These are phyloP conservation scores for Lachnellula subtilissima DNA, from an alignment of 2,329 filamentous ascomycete species.

Conservation along the genomic window DNA sequence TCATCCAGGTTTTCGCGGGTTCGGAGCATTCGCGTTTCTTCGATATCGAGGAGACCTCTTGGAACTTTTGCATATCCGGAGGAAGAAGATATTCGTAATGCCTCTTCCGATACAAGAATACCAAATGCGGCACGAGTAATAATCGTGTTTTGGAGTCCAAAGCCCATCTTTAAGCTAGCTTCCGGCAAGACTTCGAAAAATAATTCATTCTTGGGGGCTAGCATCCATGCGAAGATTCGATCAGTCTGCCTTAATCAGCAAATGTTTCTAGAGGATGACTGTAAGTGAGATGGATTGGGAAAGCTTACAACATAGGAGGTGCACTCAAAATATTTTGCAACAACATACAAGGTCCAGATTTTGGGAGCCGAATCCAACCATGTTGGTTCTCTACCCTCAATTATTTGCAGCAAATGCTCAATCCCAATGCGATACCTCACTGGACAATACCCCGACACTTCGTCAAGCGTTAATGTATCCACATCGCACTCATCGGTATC, in stretches of 20 bases:
- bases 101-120: slow-evolving; percentile 59
- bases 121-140: slow-evolving; percentile 49
- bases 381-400: slow-evolving; percentile 49
- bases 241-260: slow-evolving; percentile 20
- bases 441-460: slow-evolving; percentile 55
- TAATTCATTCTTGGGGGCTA: slow-evolving; percentile 39
- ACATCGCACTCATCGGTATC: too few species aligned
- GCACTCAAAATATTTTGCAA: slow-evolving; percentile 57
- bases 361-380: slow-evolving; percentile 59
- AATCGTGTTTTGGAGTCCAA: slow-evolving; percentile 39
- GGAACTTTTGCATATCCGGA: not conserved
- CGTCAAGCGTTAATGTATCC: not conserved
- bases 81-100: slow-evolving; percentile 35
- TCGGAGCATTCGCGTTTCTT: not conserved
- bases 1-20: slow-evolving; percentile 43
- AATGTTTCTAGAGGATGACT: not conserved
- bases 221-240: slow-evolving; percentile 28
- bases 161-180: slow-evolving; percentile 53
- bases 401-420: slow-evolving; percentile 54
- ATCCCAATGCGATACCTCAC: slow-evolving; percentile 60
- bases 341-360: slow-evolving; percentile 60
- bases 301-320: slow-evolving; percentile 37
- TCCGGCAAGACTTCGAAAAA: slow-evolving; percentile 63
- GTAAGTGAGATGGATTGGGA: not conserved
- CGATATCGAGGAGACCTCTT: not conserved